Conservation (phyloP, 2,329 filamentous ascomycete species). For the Ascochyta fabae region DNA sequence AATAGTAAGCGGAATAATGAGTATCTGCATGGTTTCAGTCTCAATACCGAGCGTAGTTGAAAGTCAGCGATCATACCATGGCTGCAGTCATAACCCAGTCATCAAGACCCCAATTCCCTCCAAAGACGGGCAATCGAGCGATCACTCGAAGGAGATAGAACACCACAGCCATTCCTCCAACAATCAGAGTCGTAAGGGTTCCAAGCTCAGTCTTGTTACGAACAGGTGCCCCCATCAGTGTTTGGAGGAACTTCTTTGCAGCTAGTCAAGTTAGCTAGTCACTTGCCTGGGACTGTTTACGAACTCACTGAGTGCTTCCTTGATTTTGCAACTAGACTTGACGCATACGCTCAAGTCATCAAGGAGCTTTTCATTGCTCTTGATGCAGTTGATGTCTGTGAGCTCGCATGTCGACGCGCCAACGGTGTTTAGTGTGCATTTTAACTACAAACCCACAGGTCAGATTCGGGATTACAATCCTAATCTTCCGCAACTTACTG, state of each 20-base stretch:
- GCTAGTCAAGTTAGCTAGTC: conserved; percentile 24
- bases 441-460: conserved; percentile 20
- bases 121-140: conserved; percentile 44
- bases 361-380: conserved; percentile 24
- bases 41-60: not conserved
- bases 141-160: conserved; percentile 45
- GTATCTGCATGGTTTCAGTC: not conserved
- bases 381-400: conserved; percentile 35
- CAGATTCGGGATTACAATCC: not conserved
- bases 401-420: conserved; percentile 31
- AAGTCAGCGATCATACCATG: conserved; percentile 22
- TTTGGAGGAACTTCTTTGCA: conserved; percentile 47
- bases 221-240: conserved; percentile 42
- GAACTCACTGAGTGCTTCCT: conserved; percentile 34
- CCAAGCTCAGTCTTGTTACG: conserved; percentile 47
- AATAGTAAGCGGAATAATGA: conserved; percentile 5
- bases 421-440: conserved; percentile 31
- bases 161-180: conserved; percentile 43
- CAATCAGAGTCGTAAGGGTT: conserved; percentile 43
- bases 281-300: not conserved
- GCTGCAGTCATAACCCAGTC: conserved; percentile 45
- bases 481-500: conserved; percentile 5
- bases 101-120: conserved; percentile 49
- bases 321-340: conserved; percentile 28
- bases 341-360: conserved; percentile 30